Evolutionary conservation across 805 yeast species (phyloP).

Genomic region (Candida broadrunensis): DNA sequence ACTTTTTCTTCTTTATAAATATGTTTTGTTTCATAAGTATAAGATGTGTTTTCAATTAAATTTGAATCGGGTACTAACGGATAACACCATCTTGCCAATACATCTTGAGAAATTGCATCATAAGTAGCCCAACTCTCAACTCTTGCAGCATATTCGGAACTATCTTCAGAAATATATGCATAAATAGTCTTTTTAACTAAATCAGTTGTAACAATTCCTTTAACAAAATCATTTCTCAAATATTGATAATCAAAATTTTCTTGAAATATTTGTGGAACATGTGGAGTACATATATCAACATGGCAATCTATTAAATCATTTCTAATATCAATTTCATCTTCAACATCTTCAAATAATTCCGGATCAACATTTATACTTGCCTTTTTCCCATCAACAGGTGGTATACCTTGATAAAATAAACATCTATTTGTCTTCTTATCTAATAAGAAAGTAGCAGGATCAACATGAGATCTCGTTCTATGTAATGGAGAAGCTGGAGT

Average conservation of each 20-base stretch:
- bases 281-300: conserved; percentile 92
- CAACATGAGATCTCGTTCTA: conserved; percentile 75
- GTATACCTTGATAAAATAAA: conserved; percentile 78
- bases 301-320: conserved; percentile 96
- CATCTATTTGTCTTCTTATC: conserved; percentile 75
- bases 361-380: conserved; percentile 65
- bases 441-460: conserved; percentile 81
- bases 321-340: conserved; percentile 70
- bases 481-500: conserved; percentile 82
- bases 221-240: conserved; percentile 81
- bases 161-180: conserved; percentile 73
- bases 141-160: conserved; percentile 81
- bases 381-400: conserved; percentile 43
- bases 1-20: conserved; percentile 86
- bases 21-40: conserved; percentile 78
- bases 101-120: conserved; percentile 86
- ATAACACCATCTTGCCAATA: conserved; percentile 87
- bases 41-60: conserved; percentile 65
- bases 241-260: conserved; percentile 95
- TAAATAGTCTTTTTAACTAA: conserved; percentile 86
- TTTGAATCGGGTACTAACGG: conserved; percentile 90
- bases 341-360: conserved; percentile 74
- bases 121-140: conserved; percentile 96
- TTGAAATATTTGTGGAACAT: conserved; percentile 91
- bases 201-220: conserved; percentile 88